These are phyloP conservation scores for Dichotomocladium elegans DNA, from an alignment of 371 early-diverging fungal species.

Conservation along the genomic window DNA sequence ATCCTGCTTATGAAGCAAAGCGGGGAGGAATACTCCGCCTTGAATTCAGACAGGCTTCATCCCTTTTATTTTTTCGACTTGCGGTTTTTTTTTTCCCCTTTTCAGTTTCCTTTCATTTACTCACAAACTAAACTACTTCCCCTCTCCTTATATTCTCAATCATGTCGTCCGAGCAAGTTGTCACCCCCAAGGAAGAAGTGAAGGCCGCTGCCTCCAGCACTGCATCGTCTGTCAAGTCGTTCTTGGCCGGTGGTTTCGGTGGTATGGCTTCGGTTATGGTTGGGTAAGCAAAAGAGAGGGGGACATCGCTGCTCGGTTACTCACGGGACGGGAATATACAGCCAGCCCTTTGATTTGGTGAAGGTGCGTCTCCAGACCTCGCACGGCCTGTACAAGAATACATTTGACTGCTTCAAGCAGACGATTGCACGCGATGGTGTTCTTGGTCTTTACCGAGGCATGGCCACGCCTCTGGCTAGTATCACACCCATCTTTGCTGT, in stretches of 20 bases:
- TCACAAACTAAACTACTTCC: neutral
- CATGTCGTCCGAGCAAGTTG: constrained; percentile 5
- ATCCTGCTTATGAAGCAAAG: neutral
- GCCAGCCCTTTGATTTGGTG: constrained; percentile 83
- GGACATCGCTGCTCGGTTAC: neutral
- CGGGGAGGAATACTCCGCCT: neutral
- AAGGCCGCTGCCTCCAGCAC: constrained; percentile 14
- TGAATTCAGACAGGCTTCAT: neutral
- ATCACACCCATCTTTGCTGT: constrained; percentile 94
- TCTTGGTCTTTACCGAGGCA: constrained; percentile 91
- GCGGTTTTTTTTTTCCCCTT: neutral
- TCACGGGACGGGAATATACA: constrained; percentile 5
- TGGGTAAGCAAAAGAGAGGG: constrained; percentile 33
- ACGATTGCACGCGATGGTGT: constrained; percentile 88
- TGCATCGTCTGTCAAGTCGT: constrained; percentile 74
- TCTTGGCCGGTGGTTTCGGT: constrained; percentile 94
- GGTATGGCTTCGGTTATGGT: constrained; percentile 77
- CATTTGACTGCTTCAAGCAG: constrained; percentile 86
- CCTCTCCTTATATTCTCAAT: neutral
- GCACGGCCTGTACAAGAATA: constrained; percentile 77
- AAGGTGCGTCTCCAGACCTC: constrained; percentile 94
- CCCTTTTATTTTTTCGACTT: neutral
- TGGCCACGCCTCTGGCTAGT: constrained; percentile 89
- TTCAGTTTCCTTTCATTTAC: neutral
- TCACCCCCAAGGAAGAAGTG: constrained; percentile 2